phyloP scores from a whole-genome alignment of 1,284 basidiomycete genomes.

The Polyporus tsugae region DNA sequence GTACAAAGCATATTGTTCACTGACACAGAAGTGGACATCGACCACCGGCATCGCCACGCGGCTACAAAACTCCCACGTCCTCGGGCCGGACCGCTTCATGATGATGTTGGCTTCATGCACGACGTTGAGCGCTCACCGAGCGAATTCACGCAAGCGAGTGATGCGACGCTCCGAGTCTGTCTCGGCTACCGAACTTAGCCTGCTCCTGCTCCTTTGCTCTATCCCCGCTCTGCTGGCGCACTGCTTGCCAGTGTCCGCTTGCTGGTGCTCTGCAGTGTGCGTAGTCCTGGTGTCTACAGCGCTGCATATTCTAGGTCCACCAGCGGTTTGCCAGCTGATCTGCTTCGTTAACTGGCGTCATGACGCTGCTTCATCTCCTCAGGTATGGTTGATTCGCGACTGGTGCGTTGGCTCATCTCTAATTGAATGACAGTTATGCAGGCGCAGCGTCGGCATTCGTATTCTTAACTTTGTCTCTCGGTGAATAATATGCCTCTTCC shows the following conservation, averaged over 20 bases:
- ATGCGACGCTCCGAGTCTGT: not conserved
- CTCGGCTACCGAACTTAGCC: not conserved
- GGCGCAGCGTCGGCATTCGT: constrained; percentile 46
- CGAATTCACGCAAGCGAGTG: not conserved
- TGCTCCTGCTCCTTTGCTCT: not conserved
- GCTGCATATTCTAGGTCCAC: not conserved
- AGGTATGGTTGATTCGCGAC: constrained; percentile 24
- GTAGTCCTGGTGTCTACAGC: not conserved
- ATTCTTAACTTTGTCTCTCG: constrained; percentile 47
- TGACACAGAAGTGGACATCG: not conserved
- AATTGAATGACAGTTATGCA: constrained; percentile 40
- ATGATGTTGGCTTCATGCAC: not conserved
- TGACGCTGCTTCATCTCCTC: constrained; percentile 35
- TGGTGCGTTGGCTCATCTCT: not conserved
- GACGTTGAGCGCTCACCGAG: not conserved
- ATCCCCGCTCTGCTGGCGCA: not conserved
- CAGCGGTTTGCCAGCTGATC: not conserved
- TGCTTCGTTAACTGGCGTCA: constrained; percentile 10
- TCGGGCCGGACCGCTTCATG: not conserved
- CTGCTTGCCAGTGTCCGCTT: not conserved
- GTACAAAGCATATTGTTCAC: not conserved
- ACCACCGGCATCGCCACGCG: not conserved
- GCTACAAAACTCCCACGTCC: not conserved
- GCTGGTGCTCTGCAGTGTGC: not conserved
- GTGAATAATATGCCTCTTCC: constrained; percentile 32